phyloP scores from a whole-genome alignment of 768 basidiomycete genomes.

The Gloeopeniophorella convolvens region DNA sequence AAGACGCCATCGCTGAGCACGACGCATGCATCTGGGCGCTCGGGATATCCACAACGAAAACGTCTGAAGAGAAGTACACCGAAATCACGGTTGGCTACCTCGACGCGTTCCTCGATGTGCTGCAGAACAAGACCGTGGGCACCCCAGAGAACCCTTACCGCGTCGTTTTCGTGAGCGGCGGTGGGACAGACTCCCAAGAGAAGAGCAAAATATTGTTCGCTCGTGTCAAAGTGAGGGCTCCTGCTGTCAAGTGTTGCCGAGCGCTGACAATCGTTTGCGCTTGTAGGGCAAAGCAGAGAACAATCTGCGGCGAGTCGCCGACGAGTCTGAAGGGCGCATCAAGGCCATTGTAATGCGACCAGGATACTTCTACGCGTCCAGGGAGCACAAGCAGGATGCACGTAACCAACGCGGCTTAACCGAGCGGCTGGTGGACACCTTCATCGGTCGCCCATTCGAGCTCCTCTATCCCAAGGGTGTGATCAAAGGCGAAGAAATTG shows the following conservation, averaged over 20 bases:
- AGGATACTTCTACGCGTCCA: conserved; percentile 4
- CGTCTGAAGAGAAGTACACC: conserved; percentile 9
- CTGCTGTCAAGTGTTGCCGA: background rate
- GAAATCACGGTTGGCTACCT: conserved; percentile 23
- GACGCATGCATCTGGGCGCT: conserved; percentile 23
- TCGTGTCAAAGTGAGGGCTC: conserved; percentile 19
- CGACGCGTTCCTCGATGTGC: background rate
- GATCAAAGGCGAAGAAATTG: no score
- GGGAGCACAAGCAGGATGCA: background rate
- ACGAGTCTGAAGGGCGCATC: background rate
- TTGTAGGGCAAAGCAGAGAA: conserved; percentile 3
- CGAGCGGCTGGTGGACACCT: no score
- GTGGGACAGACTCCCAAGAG: conserved; percentile 23
- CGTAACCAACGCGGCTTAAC: no score
- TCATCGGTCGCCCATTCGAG: no score
- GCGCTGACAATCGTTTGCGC: background rate
- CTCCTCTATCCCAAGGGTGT: no score
- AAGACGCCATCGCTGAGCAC: conserved; percentile 3
- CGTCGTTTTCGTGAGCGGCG: conserved; percentile 24
- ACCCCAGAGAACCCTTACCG: conserved; percentile 18
- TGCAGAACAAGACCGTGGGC: conserved; percentile 8
- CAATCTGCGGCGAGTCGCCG: background rate
- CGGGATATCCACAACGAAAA: conserved; percentile 5
- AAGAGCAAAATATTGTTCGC: conserved; percentile 19
- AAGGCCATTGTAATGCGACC: background rate